Percentiles rank a stretch among this genome's conserved stretches.
These are phyloP conservation scores for Dipteronia dyeriana DNA, from an alignment of 345 rosid genomes.

Conservation along the genomic window DNA sequence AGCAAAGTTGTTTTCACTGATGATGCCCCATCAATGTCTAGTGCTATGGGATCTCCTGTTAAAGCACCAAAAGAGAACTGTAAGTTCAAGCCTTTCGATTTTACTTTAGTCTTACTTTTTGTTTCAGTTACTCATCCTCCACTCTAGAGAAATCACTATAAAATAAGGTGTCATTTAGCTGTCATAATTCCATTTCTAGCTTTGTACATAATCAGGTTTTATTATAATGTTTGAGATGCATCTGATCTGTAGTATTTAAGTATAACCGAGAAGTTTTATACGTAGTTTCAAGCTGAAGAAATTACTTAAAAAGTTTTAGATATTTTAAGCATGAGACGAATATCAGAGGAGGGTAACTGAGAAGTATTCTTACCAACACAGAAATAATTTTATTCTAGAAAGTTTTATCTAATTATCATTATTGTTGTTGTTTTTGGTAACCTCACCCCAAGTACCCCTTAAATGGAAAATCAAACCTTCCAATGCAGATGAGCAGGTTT, in stretches of 20 bases:
- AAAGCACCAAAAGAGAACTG: slow-evolving; percentile 44
- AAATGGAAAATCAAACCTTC: not conserved
- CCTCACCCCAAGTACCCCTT: not conserved
- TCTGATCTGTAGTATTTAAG: not conserved
- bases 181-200: not conserved
- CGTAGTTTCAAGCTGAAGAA: slow-evolving; percentile 13
- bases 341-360: not conserved
- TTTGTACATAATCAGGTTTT: not conserved
- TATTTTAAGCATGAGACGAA: not conserved
- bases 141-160: not conserved
- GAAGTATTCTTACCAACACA: not conserved
- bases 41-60: slow-evolving; percentile 14
- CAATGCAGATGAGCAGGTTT: not conserved
- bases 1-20: slow-evolving; percentile 24
- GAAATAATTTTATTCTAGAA: not conserved
- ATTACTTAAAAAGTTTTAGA: not conserved
- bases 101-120: not conserved
- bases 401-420: not conserved
- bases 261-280: not conserved
- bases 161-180: not conserved
- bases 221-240: not conserved
- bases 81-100: slow-evolving; percentile 39
- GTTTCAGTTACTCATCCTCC: not conserved
- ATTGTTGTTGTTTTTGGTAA: not conserved
- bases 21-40: slow-evolving; percentile 25